phyloP scores from a whole-genome alignment of 1,284 basidiomycete species.

The Fistulina hepatica region DNA sequence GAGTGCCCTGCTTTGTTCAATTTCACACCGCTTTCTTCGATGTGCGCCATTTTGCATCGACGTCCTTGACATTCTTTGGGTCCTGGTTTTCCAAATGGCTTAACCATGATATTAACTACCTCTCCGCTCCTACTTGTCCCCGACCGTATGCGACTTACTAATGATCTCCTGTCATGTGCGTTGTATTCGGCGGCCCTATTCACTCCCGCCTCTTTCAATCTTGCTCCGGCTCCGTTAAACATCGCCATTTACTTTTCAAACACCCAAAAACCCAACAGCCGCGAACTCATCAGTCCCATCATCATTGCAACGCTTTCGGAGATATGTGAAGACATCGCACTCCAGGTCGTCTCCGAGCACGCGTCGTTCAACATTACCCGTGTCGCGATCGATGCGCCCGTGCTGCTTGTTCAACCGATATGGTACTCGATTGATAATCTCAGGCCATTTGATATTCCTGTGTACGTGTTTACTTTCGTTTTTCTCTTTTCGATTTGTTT shows the following conservation, averaged over 20 bases:
- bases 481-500: conserved; percentile 1
- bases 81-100: background rate
- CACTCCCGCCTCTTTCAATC: too few species aligned
- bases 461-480: conserved; percentile 26
- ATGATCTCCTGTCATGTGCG: too few species aligned
- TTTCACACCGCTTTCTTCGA: background rate
- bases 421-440: conserved; percentile 44
- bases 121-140: too few species aligned
- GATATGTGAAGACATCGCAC: conserved; percentile 23
- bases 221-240: conserved; percentile 11
- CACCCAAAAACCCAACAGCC: conserved; percentile 18
- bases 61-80: background rate
- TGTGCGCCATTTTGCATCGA: too few species aligned
- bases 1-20: conserved; percentile 12
- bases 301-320: conserved; percentile 19
- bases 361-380: conserved; percentile 27
- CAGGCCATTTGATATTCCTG: conserved; percentile 55
- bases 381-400: conserved; percentile 44
- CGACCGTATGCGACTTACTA: too few species aligned
- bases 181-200: too few species aligned
- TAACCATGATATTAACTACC: too few species aligned
- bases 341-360: conserved; percentile 23
- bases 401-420: conserved; percentile 44
- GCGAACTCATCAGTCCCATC: conserved; percentile 24
- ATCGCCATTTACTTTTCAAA: background rate